These are phyloP conservation scores for Phytophthora tentaculata DNA, from an alignment of 352 stramenopile species.

Conservation along the genomic window DNA sequence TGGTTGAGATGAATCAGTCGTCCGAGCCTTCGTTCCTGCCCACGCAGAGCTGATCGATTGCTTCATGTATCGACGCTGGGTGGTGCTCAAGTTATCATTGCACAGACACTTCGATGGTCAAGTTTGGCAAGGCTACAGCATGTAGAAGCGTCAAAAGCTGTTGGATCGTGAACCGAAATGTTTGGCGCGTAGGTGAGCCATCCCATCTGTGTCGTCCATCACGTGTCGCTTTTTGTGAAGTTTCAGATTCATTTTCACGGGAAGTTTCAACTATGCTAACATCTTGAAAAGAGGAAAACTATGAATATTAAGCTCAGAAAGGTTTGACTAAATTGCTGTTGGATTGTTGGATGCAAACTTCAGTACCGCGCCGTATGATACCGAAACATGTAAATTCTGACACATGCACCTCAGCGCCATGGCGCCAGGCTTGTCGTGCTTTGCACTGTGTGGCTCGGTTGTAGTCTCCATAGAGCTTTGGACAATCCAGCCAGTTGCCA, in stretches of 20 bases:
- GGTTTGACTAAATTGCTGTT: constrained; percentile 24
- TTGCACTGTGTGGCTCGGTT: constrained; percentile 36
- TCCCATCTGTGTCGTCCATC: constrained; percentile 21
- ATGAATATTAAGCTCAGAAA: not conserved
- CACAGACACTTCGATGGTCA: constrained; percentile 16
- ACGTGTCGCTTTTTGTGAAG: constrained; percentile 18
- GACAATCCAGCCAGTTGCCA: constrained; percentile 28
- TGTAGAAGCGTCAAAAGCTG: constrained; percentile 33
- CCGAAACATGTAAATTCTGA: constrained; percentile 11
- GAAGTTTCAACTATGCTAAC: constrained; percentile 5
- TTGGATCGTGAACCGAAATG: constrained; percentile 32
- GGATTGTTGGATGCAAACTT: constrained; percentile 8
- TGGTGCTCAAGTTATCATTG: constrained; percentile 27
- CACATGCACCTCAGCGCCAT: constrained; percentile 8
- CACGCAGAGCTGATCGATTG: not conserved
- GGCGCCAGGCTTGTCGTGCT: constrained; percentile 37
- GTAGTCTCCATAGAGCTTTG: constrained; percentile 25
- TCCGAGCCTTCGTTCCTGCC: constrained; percentile 45
- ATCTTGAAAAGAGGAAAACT: not conserved
- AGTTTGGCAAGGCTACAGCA: constrained; percentile 8
- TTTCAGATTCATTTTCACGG: constrained; percentile 18
- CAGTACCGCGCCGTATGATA: constrained; percentile 14
- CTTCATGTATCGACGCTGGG: not conserved
- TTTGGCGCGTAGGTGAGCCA: constrained; percentile 17
- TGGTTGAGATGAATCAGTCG: constrained; percentile 48